Evolutionary conservation across 2,329 filamentous ascomycete genomes (phyloP).

Genomic region (Claviceps africana): DNA sequence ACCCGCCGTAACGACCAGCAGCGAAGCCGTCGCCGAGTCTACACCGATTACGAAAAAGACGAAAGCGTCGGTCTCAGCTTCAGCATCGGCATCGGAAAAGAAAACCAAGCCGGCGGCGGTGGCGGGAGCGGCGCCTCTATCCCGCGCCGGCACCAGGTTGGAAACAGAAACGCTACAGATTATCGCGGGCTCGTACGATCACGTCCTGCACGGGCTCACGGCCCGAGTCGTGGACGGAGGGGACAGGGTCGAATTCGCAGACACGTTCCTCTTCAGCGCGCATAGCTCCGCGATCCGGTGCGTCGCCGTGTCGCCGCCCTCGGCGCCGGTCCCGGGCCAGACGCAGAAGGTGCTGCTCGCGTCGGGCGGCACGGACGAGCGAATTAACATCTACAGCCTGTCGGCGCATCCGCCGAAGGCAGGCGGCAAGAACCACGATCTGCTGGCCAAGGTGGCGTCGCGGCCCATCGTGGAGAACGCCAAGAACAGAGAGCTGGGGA

Average conservation of each 20-base stretch:
- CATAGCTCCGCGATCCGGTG: conserved; percentile 83
- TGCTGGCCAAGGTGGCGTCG: conserved; percentile 53
- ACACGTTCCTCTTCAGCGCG: conserved; percentile 91
- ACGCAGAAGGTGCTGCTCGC: conserved; percentile 78
- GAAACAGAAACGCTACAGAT: conserved; percentile 59
- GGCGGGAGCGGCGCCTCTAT: conserved; percentile 1
- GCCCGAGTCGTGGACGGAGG: conserved; percentile 41
- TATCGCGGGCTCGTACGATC: conserved; percentile 85
- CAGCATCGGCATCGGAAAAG: conserved; percentile 1
- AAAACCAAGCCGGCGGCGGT: conserved; percentile 3
- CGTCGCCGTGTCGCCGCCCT: conserved; percentile 69
- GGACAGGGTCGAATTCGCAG: conserved; percentile 53
- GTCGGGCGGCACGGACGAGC: conserved; percentile 82
- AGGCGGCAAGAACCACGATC: conserved; percentile 36
- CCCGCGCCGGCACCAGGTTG: not conserved
- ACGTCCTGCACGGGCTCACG: conserved; percentile 78
- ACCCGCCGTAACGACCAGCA: conserved; percentile 18
- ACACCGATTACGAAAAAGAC: conserved; percentile 21
- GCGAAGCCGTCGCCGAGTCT: conserved; percentile 12
- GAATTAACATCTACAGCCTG: conserved; percentile 86
- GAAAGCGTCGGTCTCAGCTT: conserved; percentile 8
- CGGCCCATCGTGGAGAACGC: conserved; percentile 70
- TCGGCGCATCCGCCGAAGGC: conserved; percentile 49
- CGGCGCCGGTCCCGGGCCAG: conserved; percentile 44
- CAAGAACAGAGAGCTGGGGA: conserved; percentile 77